Conservation (phyloP, 805 yeast species). For the Kazachstania africana region DNA sequence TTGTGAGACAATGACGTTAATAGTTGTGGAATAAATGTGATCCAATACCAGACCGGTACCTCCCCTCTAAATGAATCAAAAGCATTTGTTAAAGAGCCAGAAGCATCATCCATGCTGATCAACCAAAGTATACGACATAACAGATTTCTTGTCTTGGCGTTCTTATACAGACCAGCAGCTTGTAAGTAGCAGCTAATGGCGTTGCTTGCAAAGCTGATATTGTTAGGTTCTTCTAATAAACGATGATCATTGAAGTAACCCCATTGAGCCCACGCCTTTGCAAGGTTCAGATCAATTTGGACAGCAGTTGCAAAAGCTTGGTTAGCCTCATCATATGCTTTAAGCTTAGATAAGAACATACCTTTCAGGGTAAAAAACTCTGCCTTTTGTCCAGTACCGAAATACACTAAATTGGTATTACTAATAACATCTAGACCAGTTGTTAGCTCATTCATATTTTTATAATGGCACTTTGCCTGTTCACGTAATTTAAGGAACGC, state of each 20-base stretch:
- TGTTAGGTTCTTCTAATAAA: constrained; percentile 71
- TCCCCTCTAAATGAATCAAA: constrained; percentile 91
- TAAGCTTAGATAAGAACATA: constrained; percentile 87
- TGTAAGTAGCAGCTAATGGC: constrained; percentile 94
- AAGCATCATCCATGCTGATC: constrained; percentile 76
- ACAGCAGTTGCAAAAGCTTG: constrained; percentile 98
- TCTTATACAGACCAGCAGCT: constrained; percentile 94
- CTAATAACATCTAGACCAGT: constrained; percentile 96
- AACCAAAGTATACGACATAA: constrained; percentile 89
- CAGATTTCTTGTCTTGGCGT: constrained; percentile 77
- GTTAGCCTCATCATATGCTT: constrained; percentile 88
- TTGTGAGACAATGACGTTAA: constrained; percentile 80
- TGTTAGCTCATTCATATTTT: constrained; percentile 77
- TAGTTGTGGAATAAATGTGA: constrained; percentile 90
- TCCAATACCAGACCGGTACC: constrained; percentile 99
- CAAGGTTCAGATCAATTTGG: constrained; percentile 83
- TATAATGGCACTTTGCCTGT: constrained; percentile 96
- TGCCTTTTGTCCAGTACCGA: constrained; percentile 95
- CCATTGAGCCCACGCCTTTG: constrained; percentile 99
- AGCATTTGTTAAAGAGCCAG: constrained; percentile 72
- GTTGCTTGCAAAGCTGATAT: constrained; percentile 75
- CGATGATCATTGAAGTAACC: constrained; percentile 88
- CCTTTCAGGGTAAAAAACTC: constrained; percentile 96
- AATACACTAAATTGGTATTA: constrained; percentile 89
- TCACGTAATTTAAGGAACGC: constrained; percentile 92